Percentiles rank a stretch among this genome's conserved stretches.
Conservation (phyloP, 169 alveolate species). For the Cyclospora cayetanensis region DNA sequence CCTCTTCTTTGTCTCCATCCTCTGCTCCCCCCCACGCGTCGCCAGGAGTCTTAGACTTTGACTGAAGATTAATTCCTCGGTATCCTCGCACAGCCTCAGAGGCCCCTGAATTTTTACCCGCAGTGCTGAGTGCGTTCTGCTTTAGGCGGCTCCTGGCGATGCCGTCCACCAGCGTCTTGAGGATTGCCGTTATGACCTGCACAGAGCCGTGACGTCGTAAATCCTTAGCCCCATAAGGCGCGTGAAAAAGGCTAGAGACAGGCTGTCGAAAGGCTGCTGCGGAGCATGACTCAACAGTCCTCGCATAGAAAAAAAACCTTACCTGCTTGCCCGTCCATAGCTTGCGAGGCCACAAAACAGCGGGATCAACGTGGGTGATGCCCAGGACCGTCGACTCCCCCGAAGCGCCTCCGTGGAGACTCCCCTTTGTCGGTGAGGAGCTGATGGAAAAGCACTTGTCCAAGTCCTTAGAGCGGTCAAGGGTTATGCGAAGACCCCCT, state of each 20-base stretch:
- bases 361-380: conserved; percentile 89
- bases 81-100: conserved; percentile 76
- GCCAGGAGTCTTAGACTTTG: conserved; percentile 87
- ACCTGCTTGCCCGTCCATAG: conserved; percentile 98
- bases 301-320: not conserved
- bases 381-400: not conserved
- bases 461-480: conserved; percentile 21
- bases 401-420: not conserved
- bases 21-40: conserved; percentile 89
- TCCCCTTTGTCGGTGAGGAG: not conserved
- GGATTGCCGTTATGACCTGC: conserved; percentile 80
- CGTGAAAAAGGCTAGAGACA: not conserved
- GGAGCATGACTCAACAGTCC: not conserved
- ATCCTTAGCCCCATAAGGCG: not conserved
- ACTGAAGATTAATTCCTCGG: conserved; percentile 80
- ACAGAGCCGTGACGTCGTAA: not conserved
- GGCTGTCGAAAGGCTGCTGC: not conserved
- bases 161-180: conserved; percentile 83
- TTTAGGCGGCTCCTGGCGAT: conserved; percentile 74
- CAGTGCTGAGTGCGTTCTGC: not conserved
- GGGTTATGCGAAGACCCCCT: not conserved
- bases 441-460: not conserved
- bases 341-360: conserved; percentile 92
- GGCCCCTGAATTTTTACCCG: conserved; percentile 45
- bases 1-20: conserved; percentile 83